Evolutionary conservation across 1,139 yeast species (phyloP), one percentile per base, ranked within the genome.

Genomic region (Hyphopichia fennica): DNA sequence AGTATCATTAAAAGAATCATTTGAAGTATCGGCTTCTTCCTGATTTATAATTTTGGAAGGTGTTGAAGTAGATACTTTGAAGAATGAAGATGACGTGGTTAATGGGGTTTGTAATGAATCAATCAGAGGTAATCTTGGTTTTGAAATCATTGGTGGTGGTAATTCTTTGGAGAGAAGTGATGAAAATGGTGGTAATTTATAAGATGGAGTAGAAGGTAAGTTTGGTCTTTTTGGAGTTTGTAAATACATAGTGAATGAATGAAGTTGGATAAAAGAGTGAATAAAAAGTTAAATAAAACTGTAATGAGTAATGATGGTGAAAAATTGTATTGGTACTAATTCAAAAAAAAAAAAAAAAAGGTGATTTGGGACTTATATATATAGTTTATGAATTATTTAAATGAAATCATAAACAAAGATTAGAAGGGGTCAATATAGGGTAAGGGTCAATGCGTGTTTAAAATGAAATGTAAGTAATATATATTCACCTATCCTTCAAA

Each of bases 121-220:
- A 35, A 64, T 54, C 9, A 65, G 50, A 8, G 71, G 70, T 45
- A 63, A 56, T 40, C 53, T 50, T 14, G 51, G 40, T 29, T 22
- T 33, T 6, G 18, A 13, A n/a, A 32, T 34, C 20, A 8, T 36
- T 29, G 34, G 35, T 15, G 16, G 32, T 8, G 34, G 41, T 10
- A 43, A 53, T 22, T 58, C 58, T 32, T 57, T 52, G 35, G 59
- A 51, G 38, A 72, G 59, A 20, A 69, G 54, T 20, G 75, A 56
- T 29, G 73, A 65, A 52, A 72, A 66, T 16, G 78, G 78, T 19
- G 77, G 78, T 45, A 72, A 67, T 14, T 29, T 27, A 15, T 45
- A 27, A 23, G 42, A 25, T 31, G 62, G 62, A n/a, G 66, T 57
- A 34, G 64, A 55, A 39, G 62, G 69, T 44, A 60, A 56, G 40